Conservation (phyloP, 2,329 filamentous ascomycete genomes). For the Ceratocystis eucalypticola region DNA sequence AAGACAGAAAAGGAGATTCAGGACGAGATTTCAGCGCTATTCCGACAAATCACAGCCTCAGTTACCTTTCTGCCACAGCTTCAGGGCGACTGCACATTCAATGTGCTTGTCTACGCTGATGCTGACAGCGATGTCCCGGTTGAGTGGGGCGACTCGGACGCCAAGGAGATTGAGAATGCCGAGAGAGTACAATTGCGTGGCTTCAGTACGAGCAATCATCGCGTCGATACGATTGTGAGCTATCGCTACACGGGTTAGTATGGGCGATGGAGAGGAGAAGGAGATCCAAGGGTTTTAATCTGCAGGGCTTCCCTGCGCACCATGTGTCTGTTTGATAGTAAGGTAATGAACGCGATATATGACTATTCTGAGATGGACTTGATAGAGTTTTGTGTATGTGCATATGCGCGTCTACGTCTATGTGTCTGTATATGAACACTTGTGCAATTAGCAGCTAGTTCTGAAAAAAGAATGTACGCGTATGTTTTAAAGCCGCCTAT, state of each 20-base stretch:
- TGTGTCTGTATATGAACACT: neutral
- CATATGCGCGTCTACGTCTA: neutral
- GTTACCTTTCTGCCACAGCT: conserved; percentile 95
- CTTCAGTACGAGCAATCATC: conserved; percentile 89
- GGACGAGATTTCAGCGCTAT: conserved; percentile 87
- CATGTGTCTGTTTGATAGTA: conserved; percentile 5
- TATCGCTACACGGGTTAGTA: conserved; percentile 36
- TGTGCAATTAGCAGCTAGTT: too few species aligned
- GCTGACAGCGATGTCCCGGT: conserved; percentile 92
- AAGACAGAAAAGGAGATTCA: conserved; percentile 94
- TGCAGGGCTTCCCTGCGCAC: neutral
- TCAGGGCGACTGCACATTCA: conserved; percentile 85
- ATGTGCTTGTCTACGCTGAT: conserved; percentile 94
- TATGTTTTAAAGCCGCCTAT: too few species aligned
- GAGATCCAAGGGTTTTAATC: neutral
- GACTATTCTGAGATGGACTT: neutral
- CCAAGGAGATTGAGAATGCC: conserved; percentile 87
- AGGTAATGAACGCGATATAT: neutral
- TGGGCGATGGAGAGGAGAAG: neutral
- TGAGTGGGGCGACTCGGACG: conserved; percentile 97
- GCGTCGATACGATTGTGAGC: conserved; percentile 89
- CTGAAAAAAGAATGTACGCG: too few species aligned
- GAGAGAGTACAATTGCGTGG: conserved; percentile 92
- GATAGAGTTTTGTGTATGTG: neutral
- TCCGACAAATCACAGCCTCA: conserved; percentile 93